Conservation (phyloP, 2,329 filamentous ascomycete species). For the Pyrenophora graminea region DNA sequence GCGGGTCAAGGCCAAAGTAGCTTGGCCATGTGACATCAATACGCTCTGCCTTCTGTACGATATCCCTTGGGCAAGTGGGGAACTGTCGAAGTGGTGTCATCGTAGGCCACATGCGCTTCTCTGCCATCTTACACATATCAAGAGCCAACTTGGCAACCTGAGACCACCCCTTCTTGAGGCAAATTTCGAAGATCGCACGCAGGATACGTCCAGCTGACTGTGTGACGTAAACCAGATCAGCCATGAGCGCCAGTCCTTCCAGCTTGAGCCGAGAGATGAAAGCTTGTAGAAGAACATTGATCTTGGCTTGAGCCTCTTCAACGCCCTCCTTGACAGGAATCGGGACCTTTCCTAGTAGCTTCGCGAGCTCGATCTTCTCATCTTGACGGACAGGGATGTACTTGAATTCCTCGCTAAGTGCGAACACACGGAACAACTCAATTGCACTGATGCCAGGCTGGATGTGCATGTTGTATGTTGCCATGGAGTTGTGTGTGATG, state of each 20-base stretch:
- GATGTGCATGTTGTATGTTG: constrained; percentile 93
- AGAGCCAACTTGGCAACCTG: constrained; percentile 89
- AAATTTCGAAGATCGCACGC: constrained; percentile 93
- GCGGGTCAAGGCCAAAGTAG: constrained; percentile 95
- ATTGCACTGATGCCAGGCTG: constrained; percentile 92
- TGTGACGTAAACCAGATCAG: constrained; percentile 97
- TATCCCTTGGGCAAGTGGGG: constrained; percentile 73
- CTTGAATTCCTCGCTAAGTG: constrained; percentile 96
- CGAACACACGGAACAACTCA: constrained; percentile 94
- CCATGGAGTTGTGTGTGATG: constrained; percentile 94
- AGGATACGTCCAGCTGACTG: constrained; percentile 96
- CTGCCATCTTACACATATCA: constrained; percentile 97
- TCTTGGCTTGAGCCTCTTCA: constrained; percentile 95
- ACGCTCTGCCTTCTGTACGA: constrained; percentile 88
- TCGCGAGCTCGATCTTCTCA: constrained; percentile 94
- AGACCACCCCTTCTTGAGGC: constrained; percentile 95
- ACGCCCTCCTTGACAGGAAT: constrained; percentile 98
- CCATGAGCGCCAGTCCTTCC: constrained; percentile 93
- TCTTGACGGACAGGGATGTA: constrained; percentile 98
- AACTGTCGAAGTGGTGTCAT: constrained; percentile 97
- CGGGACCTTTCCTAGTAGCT: constrained; percentile 84
- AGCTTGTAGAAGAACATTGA: constrained; percentile 94
- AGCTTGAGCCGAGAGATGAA: constrained; percentile 95
- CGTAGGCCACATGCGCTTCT: constrained; percentile 99
- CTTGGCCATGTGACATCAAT: constrained; percentile 92